Percentiles rank a stretch among this genome's conserved stretches.
Evolutionary conservation across 1,284 basidiomycete genomes (phyloP).

Genomic region (Cryptococcus sp.): DNA sequence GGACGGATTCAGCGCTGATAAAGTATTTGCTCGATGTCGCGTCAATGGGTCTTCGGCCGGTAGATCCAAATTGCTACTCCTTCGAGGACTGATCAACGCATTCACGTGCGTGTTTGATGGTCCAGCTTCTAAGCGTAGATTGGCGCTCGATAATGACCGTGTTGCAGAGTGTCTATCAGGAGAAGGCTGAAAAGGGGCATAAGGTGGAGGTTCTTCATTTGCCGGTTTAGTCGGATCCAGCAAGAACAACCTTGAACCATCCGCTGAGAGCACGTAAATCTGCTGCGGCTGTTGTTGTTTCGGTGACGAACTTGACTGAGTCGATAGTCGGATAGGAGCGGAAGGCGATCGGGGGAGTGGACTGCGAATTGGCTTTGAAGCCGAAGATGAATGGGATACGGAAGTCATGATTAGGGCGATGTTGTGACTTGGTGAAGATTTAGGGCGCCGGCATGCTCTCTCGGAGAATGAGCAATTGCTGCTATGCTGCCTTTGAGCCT

Average conservation of each 20-base stretch:
- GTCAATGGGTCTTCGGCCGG: background rate
- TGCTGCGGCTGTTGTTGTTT: constrained; percentile 7
- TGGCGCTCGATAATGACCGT: background rate
- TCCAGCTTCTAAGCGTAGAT: background rate
- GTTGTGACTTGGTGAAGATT: no score
- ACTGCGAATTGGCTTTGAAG: constrained; percentile 12
- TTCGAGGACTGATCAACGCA: background rate
- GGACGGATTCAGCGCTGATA: constrained; percentile 8
- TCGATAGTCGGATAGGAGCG: constrained; percentile 8
- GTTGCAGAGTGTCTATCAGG: background rate
- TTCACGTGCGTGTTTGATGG: background rate
- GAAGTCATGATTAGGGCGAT: no score
- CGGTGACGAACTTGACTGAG: background rate
- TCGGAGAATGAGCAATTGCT: no score
- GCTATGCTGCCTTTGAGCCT: no score
- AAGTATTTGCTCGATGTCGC: constrained; percentile 20
- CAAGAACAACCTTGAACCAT: constrained; percentile 38
- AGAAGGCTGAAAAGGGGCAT: constrained; percentile 21
- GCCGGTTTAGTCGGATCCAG: constrained; percentile 32
- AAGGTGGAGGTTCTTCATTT: constrained; percentile 37
- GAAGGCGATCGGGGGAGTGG: constrained; percentile 15
- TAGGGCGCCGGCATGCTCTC: no score
- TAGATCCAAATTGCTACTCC: background rate
- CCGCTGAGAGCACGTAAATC: constrained; percentile 43
- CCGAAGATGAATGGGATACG: background rate